Percentiles rank a stretch among this genome's conserved stretches.
phyloP scores from a whole-genome alignment of 2,329 filamentous ascomycete genomes.

The Salinomyces thailandicus region DNA sequence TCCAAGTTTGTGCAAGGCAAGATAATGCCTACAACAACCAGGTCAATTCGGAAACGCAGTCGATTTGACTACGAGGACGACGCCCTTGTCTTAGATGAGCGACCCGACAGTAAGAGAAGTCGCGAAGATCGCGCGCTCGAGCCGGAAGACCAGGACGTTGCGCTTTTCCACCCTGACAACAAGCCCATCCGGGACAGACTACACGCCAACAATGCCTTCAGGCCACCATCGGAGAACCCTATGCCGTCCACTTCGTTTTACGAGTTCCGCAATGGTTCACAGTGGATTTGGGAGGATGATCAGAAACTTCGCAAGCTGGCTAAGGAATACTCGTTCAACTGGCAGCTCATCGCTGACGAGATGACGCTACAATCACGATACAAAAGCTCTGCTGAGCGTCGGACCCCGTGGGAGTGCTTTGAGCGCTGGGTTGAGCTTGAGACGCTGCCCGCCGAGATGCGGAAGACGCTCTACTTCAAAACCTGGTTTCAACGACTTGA shows the following conservation, averaged over 20 bases:
- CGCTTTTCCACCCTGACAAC: conserved; percentile 81
- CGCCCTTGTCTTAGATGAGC: conserved; percentile 33
- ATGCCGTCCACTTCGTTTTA: conserved; percentile 92
- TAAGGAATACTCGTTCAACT: conserved; percentile 92
- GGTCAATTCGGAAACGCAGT: conserved; percentile 63
- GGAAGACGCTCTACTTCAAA: conserved; percentile 91
- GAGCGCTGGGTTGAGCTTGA: conserved; percentile 92
- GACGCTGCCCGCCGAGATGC: conserved; percentile 83
- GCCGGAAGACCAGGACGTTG: conserved; percentile 65
- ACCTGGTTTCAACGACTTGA: conserved; percentile 55
- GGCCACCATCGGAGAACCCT: conserved; percentile 77
- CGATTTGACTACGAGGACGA: conserved; percentile 72
- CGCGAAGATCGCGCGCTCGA: conserved; percentile 42
- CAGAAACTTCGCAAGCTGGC: conserved; percentile 78
- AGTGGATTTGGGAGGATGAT: conserved; percentile 85
- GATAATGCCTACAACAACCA: conserved; percentile 56
- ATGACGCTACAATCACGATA: conserved; percentile 64
- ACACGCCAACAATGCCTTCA: conserved; percentile 83
- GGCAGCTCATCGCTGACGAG: conserved; percentile 83
- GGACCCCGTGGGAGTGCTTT: conserved; percentile 97
- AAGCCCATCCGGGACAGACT: conserved; percentile 81
- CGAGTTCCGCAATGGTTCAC: conserved; percentile 73
- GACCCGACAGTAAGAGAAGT: conserved; percentile 28
- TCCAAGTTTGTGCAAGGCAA: conserved; percentile 80
- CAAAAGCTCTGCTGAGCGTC: conserved; percentile 74